Evolutionary conservation across 768 basidiomycete species (phyloP).

Genomic region (Agaricus sinodeliciosus): DNA sequence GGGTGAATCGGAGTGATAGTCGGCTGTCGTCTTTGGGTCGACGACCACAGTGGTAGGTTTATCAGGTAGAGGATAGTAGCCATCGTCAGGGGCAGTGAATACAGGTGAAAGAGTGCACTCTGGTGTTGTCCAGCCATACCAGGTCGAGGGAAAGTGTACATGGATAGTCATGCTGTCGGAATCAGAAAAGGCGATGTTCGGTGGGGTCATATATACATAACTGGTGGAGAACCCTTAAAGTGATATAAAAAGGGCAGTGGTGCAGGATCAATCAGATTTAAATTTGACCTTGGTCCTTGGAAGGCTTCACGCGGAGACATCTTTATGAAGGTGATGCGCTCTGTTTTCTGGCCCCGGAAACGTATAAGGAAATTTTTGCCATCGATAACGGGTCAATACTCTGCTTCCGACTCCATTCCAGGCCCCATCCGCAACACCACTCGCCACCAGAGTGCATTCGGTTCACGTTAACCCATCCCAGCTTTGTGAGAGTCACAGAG

Average conservation of each 20-base stretch:
- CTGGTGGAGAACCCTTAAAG: not conserved
- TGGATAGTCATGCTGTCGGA: conserved; percentile 16
- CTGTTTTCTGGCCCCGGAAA: not conserved
- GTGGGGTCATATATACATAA: conserved; percentile 1
- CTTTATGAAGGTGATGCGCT: not conserved
- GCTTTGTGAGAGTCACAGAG: too few species aligned
- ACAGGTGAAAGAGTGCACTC: conserved; percentile 22
- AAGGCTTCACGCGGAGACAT: not conserved
- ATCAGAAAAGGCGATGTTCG: not conserved
- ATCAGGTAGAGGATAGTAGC: conserved; percentile 1
- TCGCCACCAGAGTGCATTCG: not conserved
- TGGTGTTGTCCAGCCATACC: conserved; percentile 30
- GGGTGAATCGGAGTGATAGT: conserved; percentile 31
- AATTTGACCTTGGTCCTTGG: not conserved
- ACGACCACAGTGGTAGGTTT: conserved; percentile 21
- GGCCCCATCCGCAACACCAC: not conserved
- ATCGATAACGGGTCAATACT: not conserved
- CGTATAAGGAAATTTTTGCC: not conserved
- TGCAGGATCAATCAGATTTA: not conserved
- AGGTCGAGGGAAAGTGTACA: conserved; percentile 26
- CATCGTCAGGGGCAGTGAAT: conserved; percentile 7
- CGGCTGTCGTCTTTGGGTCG: conserved; percentile 23
- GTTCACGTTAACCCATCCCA: too few species aligned
- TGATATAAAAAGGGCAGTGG: not conserved
- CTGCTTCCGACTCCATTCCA: not conserved